A percentile compares a stretch with the other conserved stretches of the same genome.
These are phyloP conservation scores for Ophiorrhiza pumila DNA, from an alignment of 257 asterid genomes.

Conservation along the genomic window DNA sequence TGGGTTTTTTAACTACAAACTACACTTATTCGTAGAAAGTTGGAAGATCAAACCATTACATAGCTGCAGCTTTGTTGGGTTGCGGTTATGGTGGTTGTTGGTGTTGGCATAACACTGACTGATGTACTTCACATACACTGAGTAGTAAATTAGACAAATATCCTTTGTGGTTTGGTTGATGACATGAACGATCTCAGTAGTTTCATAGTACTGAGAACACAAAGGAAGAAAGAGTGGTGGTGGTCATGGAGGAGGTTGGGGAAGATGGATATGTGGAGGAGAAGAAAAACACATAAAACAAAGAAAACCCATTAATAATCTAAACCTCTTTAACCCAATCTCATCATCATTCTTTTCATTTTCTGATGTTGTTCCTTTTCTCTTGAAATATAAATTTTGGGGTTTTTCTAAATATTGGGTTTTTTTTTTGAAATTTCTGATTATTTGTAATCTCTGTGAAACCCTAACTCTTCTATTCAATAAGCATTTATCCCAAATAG, in stretches of 20 bases:
- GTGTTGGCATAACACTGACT: too few species aligned
- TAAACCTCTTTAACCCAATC: not conserved
- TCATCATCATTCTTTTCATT: conserved; percentile 5
- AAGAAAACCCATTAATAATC: conserved; percentile 9
- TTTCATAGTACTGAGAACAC: too few species aligned
- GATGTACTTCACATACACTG: too few species aligned
- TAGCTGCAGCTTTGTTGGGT: conserved; percentile 78
- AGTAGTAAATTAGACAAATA: too few species aligned
- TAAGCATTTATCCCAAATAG: conserved; percentile 47
- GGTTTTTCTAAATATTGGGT: not conserved
- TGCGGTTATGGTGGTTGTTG: too few species aligned
- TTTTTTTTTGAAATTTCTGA: not conserved
- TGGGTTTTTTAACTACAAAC: conserved; percentile 58
- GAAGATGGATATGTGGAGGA: too few species aligned
- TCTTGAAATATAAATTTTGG: not conserved
- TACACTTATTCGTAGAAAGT: conserved; percentile 54
- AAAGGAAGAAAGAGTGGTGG: too few species aligned
- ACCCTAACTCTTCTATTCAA: conserved; percentile 23
- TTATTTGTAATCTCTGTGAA: conserved; percentile 7
- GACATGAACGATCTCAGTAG: too few species aligned
- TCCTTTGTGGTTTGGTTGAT: too few species aligned
- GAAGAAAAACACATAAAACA: not conserved
- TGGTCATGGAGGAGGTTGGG: too few species aligned
- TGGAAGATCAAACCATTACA: conserved; percentile 80
- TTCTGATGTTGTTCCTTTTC: not conserved